Conservation (phyloP, 352 stramenopile genomes). For the Phytophthora ohioensis region DNA sequence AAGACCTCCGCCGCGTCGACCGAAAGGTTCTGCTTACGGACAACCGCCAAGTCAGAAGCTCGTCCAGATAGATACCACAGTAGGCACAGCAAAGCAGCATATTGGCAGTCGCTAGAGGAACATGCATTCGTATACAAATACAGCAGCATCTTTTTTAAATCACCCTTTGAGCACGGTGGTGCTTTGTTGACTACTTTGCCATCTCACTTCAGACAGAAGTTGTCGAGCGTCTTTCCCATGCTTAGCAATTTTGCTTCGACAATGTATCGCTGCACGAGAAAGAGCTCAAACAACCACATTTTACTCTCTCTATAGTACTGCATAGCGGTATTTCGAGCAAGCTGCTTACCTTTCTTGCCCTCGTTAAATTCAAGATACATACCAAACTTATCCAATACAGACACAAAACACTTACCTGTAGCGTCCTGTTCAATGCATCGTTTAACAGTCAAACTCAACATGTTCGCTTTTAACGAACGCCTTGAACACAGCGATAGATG, state of each 20-base stretch:
- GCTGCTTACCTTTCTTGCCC: constrained; percentile 20
- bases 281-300: constrained; percentile 23
- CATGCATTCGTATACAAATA: neutral
- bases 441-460: constrained; percentile 26
- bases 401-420: constrained; percentile 17
- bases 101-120: neutral
- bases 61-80: neutral
- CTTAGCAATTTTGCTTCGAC: constrained; percentile 12
- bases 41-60: neutral
- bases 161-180: neutral
- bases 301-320: constrained; percentile 17
- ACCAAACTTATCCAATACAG: constrained; percentile 25
- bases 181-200: neutral
- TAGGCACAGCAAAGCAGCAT: neutral
- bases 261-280: constrained; percentile 11
- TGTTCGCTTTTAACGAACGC: constrained; percentile 23
- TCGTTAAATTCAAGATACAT: constrained; percentile 38
- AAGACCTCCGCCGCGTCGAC: constrained; percentile 21
- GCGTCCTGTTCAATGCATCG: constrained; percentile 17
- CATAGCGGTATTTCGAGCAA: constrained; percentile 23
- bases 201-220: neutral
- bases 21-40: constrained; percentile 13
- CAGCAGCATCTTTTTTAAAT: constrained; percentile 1
- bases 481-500: constrained; percentile 16
- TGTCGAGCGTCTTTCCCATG: too few species aligned